Conservation (phyloP, 192 early-diverging fungal genomes). For the Chytriomyces sp. region DNA sequence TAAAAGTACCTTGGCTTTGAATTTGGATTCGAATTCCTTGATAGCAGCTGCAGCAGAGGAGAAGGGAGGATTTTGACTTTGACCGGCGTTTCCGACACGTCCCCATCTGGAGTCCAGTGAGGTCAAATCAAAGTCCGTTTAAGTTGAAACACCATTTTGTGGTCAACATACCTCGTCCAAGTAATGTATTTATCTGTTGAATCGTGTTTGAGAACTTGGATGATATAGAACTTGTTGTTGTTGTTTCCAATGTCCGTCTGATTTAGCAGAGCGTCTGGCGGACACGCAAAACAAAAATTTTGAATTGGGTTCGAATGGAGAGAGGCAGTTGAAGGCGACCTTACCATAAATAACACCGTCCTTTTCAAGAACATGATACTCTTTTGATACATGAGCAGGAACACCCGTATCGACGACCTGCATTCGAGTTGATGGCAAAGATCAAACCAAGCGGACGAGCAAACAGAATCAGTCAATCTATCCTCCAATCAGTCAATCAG, state of each 20-base stretch:
- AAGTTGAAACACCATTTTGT: not conserved
- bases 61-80: slow-evolving; percentile 40
- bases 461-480: not conserved
- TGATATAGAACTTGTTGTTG: slow-evolving; percentile 79
- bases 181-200: slow-evolving; percentile 47
- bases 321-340: not conserved
- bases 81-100: slow-evolving; percentile 68
- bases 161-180: slow-evolving; percentile 55
- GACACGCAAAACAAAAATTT: slow-evolving; percentile 15
- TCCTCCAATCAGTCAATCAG: not conserved
- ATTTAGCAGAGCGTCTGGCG: slow-evolving; percentile 67
- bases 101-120: slow-evolving; percentile 64
- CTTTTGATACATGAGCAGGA: slow-evolving; percentile 15
- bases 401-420: slow-evolving; percentile 47
- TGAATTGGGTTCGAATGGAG: not conserved
- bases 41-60: slow-evolving; percentile 43
- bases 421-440: no score
- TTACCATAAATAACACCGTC: slow-evolving; percentile 46
- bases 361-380: slow-evolving; percentile 45
- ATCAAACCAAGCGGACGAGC: not conserved
- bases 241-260: slow-evolving; percentile 70
- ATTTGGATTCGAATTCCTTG: slow-evolving; percentile 66
- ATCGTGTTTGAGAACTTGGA: slow-evolving; percentile 63
- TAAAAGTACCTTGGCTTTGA: slow-evolving; percentile 58
- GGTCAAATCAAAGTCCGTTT: not conserved